These are phyloP conservation scores for Venturia nashicola DNA, from an alignment of 2,329 filamentous ascomycete genomes.

Conservation along the genomic window DNA sequence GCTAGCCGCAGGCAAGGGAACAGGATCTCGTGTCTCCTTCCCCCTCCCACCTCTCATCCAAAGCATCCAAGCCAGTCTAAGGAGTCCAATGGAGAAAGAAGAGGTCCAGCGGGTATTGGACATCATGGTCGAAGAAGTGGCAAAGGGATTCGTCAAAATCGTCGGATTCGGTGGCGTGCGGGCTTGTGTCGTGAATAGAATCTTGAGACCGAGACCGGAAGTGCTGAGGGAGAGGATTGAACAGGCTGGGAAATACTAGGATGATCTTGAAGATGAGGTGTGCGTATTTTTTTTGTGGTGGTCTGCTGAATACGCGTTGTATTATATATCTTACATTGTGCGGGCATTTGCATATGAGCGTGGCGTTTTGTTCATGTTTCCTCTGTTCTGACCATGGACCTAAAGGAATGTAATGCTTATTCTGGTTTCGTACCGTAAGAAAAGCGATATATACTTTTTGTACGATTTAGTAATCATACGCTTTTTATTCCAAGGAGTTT, in stretches of 20 bases:
- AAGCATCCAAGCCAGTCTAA: slow-evolving; percentile 31
- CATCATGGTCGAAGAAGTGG: slow-evolving; percentile 31
- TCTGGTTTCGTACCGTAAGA: not conserved
- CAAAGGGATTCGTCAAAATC: slow-evolving; percentile 30
- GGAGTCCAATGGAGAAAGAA: slow-evolving; percentile 32
- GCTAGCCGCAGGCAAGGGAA: slow-evolving; percentile 21
- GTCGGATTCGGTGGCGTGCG: slow-evolving; percentile 26
- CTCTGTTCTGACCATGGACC: no score
- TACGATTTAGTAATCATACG: no score
- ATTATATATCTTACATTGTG: not conserved
- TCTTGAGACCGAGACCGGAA: slow-evolving; percentile 1
- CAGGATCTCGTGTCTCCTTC: slow-evolving; percentile 26
- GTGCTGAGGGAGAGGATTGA: slow-evolving; percentile 4
- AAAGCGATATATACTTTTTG: no score
- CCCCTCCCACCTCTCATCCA: slow-evolving; percentile 30
- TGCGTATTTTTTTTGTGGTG: not conserved
- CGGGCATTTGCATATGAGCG: not conserved
- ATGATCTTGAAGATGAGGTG: not conserved
- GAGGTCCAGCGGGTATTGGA: slow-evolving; percentile 31
- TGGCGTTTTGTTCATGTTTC: not conserved
- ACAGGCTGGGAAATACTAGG: not conserved
- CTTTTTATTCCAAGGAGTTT: no score
- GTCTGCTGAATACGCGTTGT: not conserved
- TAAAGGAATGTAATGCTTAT: not conserved
- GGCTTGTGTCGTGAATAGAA: slow-evolving; percentile 30